Percentiles rank a stretch among this genome's conserved stretches.
These are phyloP conservation scores for Fragilaria crotonensis DNA, from an alignment of 108 stramenopile genomes.

Conservation along the genomic window DNA sequence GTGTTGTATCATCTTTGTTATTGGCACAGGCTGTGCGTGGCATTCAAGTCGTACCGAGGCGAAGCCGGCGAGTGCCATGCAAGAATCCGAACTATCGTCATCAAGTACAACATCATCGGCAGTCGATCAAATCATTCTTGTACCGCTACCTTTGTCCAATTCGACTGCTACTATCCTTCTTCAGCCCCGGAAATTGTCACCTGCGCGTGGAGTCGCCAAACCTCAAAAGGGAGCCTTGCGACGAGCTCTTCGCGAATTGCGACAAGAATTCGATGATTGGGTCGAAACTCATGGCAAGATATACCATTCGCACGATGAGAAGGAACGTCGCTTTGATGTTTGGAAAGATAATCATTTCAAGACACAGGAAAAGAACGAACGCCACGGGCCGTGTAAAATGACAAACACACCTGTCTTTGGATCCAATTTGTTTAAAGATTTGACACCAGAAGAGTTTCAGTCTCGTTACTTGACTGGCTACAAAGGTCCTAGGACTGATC, in stretches of 20 bases:
- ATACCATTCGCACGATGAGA: conserved; percentile 58
- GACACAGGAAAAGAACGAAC: conserved; percentile 56
- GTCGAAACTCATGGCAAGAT: conserved; percentile 39
- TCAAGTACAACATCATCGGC: too few relatives aligned
- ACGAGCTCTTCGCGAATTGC: conserved; percentile 16
- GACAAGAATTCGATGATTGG: conserved; percentile 76
- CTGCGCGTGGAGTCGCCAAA: neutral
- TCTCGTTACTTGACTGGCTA: conserved; percentile 69
- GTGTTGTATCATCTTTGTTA: too few relatives aligned
- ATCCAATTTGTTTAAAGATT: conserved; percentile 65
- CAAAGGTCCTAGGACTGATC: conserved; percentile 43
- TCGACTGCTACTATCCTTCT: too few relatives aligned
- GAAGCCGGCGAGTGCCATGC: too few relatives aligned
- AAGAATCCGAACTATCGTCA: too few relatives aligned
- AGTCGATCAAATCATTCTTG: too few relatives aligned
- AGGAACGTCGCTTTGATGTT: conserved; percentile 61
- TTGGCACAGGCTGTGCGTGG: too few relatives aligned
- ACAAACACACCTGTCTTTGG: conserved; percentile 77
- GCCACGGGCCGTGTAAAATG: conserved; percentile 73
- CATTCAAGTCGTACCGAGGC: too few relatives aligned
- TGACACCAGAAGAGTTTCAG: conserved; percentile 70
- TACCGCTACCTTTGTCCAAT: too few relatives aligned
- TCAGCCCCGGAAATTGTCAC: too few relatives aligned
- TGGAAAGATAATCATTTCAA: conserved; percentile 72
- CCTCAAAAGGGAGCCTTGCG: neutral